Evolutionary conservation across 73 alveolate genomes (phyloP), one percentile per base, ranked within the genome.

Genomic region (Effrenium voratum): DNA sequence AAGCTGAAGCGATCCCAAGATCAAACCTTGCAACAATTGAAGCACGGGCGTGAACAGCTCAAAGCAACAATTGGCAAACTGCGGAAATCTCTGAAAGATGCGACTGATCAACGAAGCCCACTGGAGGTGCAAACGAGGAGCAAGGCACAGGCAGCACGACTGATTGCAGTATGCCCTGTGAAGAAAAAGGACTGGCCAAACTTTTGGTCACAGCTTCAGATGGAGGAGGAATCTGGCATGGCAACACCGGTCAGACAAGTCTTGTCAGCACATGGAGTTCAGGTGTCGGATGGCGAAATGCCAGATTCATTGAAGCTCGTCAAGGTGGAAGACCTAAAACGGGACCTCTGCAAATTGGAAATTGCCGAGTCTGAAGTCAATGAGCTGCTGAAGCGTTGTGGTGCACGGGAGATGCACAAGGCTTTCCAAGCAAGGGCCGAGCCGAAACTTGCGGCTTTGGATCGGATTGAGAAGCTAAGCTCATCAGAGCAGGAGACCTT

Each of bases 41-140:
- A 44, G 52, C 32, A 43, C 16, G 59, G 95, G 8, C 66, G 81
- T 3, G 73, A 63, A 41, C 95, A 88, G 77, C 95, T 88, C 41
- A 45, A 73, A 44, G 95, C 60, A 30, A 85, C 77, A 34, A 44
- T 63, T 43, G 73, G 84, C 41, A 88, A 68, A 36, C 84, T 88
- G 72, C 95, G 95, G 34, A 88, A 66, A 72, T 88, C 95, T n/a
- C 50, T 88, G 59, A 84, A 88, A 63, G 44, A 70, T 13, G 47
- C 66, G 2, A 50, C 63, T 2, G 85, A 88, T 47, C 95, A 88
- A 40, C 19, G 85, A 44, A 72, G 45, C 43, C 95, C 95, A 0
- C 47, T 88, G 72, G 95, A 88, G 77, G 85, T 88, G 43, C 85
- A 88, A 50, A 36, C 95, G 2, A 60, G 50, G 44, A 73, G 60